A percentile compares a stretch with the other conserved stretches of the same genome.
Evolutionary conservation across 2,329 filamentous ascomycete genomes (phyloP).

Genomic region (Paecilomyces sp.): DNA sequence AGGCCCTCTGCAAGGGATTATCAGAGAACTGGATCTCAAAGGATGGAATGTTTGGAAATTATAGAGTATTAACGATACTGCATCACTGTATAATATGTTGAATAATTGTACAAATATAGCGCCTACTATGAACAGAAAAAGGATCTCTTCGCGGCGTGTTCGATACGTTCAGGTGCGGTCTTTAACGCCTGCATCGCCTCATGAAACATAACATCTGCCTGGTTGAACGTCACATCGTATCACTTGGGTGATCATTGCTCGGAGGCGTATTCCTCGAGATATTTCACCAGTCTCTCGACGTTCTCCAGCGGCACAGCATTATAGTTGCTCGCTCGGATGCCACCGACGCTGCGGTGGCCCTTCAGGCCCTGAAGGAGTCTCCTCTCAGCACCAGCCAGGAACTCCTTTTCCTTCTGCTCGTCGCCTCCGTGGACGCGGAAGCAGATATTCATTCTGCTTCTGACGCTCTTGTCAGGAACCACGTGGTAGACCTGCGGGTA

Average conservation of each 20-base stretch:
- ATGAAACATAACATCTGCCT: neutral
- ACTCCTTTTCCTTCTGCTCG: conserved; percentile 68
- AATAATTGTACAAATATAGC: neutral
- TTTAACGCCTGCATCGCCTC: neutral
- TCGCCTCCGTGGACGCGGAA: conserved; percentile 67
- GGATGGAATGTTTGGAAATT: conserved; percentile 53
- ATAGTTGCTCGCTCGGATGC: conserved; percentile 82
- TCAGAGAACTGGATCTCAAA: conserved; percentile 53
- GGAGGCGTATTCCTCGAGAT: conserved; percentile 48
- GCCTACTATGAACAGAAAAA: neutral
- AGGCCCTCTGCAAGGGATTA: conserved; percentile 63
- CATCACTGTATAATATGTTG: neutral
- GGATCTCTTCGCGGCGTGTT: neutral
- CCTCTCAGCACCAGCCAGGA: conserved; percentile 65
- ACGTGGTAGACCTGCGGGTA: conserved; percentile 68
- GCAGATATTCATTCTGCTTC: conserved; percentile 93
- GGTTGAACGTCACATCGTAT: neutral
- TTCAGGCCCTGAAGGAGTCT: conserved; percentile 71
- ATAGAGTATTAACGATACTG: conserved; percentile 29
- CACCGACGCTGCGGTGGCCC: conserved; percentile 80
- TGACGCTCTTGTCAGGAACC: conserved; percentile 65
- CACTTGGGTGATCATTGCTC: neutral
- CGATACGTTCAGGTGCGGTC: neutral
- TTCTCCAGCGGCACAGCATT: conserved; percentile 62
- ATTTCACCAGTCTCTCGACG: conserved; percentile 36